Conservation (phyloP, 352 stramenopile species). For the Phytophthora hibernalis region DNA sequence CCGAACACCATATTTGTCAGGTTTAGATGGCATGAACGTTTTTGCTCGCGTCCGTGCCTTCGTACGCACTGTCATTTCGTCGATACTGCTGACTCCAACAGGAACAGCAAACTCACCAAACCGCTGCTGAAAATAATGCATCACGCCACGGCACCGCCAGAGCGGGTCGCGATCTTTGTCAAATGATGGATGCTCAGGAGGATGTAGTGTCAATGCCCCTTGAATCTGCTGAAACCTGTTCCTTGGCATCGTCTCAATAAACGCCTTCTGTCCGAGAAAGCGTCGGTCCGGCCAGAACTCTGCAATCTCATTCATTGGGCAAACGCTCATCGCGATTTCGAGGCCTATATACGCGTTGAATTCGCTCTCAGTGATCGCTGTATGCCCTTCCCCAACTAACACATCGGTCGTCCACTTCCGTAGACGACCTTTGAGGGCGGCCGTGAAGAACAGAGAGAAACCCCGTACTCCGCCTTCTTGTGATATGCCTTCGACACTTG, state of each 20-base stretch:
- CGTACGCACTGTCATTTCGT: slow-evolving; percentile 2
- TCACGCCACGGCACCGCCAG: neutral
- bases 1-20: slow-evolving; percentile 9
- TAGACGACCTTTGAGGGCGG: neutral
- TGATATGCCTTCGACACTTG: neutral
- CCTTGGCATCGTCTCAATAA: slow-evolving; percentile 22
- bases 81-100: slow-evolving; percentile 18
- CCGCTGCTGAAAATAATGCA: slow-evolving; percentile 12
- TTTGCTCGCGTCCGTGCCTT: no score
- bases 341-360: slow-evolving; percentile 19
- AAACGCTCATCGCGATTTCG: slow-evolving; percentile 17
- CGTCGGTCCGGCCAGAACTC: slow-evolving; percentile 9
- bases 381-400: neutral
- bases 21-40: slow-evolving; percentile 8
- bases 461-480: slow-evolving; percentile 9
- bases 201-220: neutral
- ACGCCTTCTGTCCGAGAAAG: slow-evolving; percentile 2
- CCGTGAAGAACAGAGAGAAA: slow-evolving; percentile 16
- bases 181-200: neutral
- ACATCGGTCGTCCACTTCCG: slow-evolving; percentile 9
- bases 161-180: neutral
- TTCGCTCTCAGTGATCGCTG: slow-evolving; percentile 13
- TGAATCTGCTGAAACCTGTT: slow-evolving; percentile 18
- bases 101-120: slow-evolving; percentile 18
- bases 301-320: slow-evolving; percentile 15